phyloP scores from a whole-genome alignment of 148 eudicot species.

The Oxyria digyna region DNA sequence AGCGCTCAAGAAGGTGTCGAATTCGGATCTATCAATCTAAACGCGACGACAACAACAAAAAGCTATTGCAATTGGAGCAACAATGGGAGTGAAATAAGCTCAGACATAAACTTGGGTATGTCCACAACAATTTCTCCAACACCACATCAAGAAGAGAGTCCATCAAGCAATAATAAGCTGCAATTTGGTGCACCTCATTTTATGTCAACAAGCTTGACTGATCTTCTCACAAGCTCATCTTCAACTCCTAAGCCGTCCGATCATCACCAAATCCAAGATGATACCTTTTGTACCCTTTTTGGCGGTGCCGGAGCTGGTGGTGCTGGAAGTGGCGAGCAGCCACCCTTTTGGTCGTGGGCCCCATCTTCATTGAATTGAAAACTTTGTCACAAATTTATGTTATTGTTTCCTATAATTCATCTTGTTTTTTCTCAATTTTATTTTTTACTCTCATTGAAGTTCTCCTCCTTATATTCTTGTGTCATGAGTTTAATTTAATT shows the following conservation, averaged over 20 bases:
- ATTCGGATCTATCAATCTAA: slow-evolving; percentile 43
- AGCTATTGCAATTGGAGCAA: slow-evolving; percentile 48
- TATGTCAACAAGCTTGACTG: slow-evolving; percentile 13
- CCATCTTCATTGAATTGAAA: slow-evolving; percentile 14
- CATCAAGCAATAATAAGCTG: slow-evolving; percentile 9
- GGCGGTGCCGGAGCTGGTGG: slow-evolving; percentile 6
- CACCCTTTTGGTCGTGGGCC: slow-evolving; percentile 29
- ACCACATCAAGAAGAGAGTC: slow-evolving; percentile 9
- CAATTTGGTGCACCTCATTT: slow-evolving; percentile 15
- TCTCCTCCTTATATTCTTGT: neutral
- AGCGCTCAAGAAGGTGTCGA: slow-evolving; percentile 23
- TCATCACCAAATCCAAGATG: slow-evolving; percentile 17
- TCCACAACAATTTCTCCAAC: slow-evolving; percentile 14
- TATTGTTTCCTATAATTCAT: neutral
- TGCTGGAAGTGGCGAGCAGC: slow-evolving; percentile 13
- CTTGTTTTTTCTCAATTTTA: neutral
- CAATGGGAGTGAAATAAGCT: slow-evolving; percentile 48
- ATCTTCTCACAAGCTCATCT: slow-evolving; percentile 20
- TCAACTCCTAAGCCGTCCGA: slow-evolving; percentile 14
- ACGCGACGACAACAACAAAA: slow-evolving; percentile 37
- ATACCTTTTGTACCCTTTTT: slow-evolving; percentile 20
- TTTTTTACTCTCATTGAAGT: neutral
- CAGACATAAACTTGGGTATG: slow-evolving; percentile 38
- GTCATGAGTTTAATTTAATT: neutral
- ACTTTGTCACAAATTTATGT: neutral